Base-by-base conservation (phyloP, 2,329 filamentous ascomycete species). In the Arachnopeziza araneosa region DNA sequence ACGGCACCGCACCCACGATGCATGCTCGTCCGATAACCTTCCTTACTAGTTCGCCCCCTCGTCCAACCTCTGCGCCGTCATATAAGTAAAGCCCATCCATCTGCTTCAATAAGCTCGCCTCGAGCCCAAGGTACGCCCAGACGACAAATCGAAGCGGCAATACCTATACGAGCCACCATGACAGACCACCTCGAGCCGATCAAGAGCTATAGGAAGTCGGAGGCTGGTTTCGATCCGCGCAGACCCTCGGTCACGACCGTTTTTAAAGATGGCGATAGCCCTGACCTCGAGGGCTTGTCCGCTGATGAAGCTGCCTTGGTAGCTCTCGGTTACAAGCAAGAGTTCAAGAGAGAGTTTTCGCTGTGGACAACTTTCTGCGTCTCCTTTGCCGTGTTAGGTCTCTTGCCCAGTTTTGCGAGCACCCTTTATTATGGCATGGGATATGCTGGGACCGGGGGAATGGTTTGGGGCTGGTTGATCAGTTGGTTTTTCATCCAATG, bases 381-480 rank as follows among this genome's bases (percentile, higher is more conserved):
- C 50, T 86, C 82, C 58, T 91, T 91, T 71, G 87, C 88, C 7
- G 87, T 91, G 12, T 76, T 91, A 58, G 88, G 88, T 1, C 72
- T 91, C 53, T 73, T 91, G 55, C 88, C 88, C 0, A 88, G 84
- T 62, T 89, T 91, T 67, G 88, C 87, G 1, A 86, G 82, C 64
- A 91, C 88, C 0, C 74, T 91, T 64, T 87, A 81, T 69, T 91
- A 90, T 79, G 87, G 87, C 65, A 83, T 85, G 78, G 80, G 81
- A 48, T 83, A 83, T 70, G 79, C 79, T 23, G 79, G 82, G 4
- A 83, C 80, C 0, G 80, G 78, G 60, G 85, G 85, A 24, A 89
- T 90, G 85, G 86, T 85, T 1, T 91, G 88, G 88, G 88, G 88
- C 5, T 91, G 88, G 88, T 74, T 90, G 26, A 78, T 91, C 52